Base-by-base conservation (phyloP, 2,329 filamentous ascomycete species). In the Epichloe sp. region DNA sequence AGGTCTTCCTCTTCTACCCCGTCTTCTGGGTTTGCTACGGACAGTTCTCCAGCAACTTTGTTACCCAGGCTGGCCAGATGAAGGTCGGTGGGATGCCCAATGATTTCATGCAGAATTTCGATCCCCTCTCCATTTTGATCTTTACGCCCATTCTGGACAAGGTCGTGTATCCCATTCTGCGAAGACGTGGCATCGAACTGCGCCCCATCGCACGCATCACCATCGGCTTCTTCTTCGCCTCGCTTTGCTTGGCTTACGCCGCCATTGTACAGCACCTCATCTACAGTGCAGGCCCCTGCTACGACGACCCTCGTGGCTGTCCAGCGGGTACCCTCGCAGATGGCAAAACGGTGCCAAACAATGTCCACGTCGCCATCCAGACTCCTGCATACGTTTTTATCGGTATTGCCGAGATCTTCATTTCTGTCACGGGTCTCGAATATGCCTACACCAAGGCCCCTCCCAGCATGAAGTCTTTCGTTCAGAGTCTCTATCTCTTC, bases 391-490 rank as follows among this genome's bases (percentile, higher is more conserved):
- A 79, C 19, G 62, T 82, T 46, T 70, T 82, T 45, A 77, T 80
- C 31, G 78, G 74, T 19, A 64, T 79, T 14, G 71, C 77, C 0
- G 79, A 83, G 62, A 80, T 83, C 52, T 78, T 83, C 59, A 78
- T 78, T 45, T 82, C 78, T 11, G 80, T 87, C 54, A 85, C 83
- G 1, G 79, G 79, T 54, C 74, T 85, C 11, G 84, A 88, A 63
- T 86, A 87, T 57, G 83, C 82, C 17, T 87, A 82, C 66, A 85
- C 82, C 60, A 86, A 87, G 65, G 83, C 84, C 0, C 83, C 83
- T 2, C 75, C 76, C 42, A 79, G 73, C 62, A 85, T 87, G 82
- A 78, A 82, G 63, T 79, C 77, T 0, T 79, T 79, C 70, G 70
- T 79, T 34, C 74, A 74, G 62, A 73, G 74, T 12, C 60, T 83